Base-by-base conservation (phyloP, 2,329 filamentous ascomycete genomes). In the Stachybotrys echinatus region DNA sequence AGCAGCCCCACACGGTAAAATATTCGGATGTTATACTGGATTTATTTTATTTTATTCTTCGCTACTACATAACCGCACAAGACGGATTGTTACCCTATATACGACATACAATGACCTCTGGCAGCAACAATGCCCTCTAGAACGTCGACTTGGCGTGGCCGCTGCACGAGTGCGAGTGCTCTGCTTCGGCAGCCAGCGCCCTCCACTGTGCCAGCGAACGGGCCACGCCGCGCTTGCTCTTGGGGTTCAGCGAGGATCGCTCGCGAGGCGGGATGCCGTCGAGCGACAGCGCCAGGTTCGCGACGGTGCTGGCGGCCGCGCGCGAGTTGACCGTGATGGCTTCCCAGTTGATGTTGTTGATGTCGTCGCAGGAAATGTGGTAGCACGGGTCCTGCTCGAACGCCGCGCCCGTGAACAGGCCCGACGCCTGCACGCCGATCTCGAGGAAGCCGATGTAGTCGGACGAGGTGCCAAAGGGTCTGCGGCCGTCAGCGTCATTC, bases 221-320 rank as follows among this genome's bases (percentile, higher is more conserved):
- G 18, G 51, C 48, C 3, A 54, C 47, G 22, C 54, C 52, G 10
- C 55, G 50, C 37, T 50, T 49, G 45, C 53, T 50, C 19, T 45
- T 49, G 1, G 56, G 58, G 43, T 57, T 56, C 3, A 52, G 45
- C 10, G 50, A 56, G 10, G 60, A 58, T 45, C 47, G 60, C 37
- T 55, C 54, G 34, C 63, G 58, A 12, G 51, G 51, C 2, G 63
- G 63, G 4, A 65, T 53, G 22, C 50, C 59, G 2, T 55, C 52
- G 20, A 62, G 51, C 42, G 55, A 54, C 42, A 56, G 52, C 23
- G 63, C 62, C n/a, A 67, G 58, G 42, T 55, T 38, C 18, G 75
- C 76, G 38, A 74, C 67, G 4, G 69, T 69, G 52, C 72, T 64
- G 1, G 75, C 79, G 48, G 80, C 79, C 6, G 65, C 62, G 53